Base-by-base conservation (phyloP, 768 basidiomycete genomes). In the Sistotremastrum suecicum region DNA sequence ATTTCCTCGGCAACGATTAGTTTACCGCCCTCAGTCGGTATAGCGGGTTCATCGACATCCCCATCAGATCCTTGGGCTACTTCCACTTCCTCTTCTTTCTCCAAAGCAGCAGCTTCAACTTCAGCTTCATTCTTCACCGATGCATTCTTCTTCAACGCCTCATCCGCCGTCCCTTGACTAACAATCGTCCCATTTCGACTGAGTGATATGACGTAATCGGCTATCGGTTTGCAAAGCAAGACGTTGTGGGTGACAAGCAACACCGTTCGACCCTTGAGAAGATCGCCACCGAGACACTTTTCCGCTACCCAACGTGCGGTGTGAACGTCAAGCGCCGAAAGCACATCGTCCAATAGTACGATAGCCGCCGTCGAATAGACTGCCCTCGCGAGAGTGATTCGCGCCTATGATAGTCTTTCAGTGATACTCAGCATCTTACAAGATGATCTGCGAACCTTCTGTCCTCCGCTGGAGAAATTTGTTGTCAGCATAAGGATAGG, bases 1-100 rank as follows among this genome's bases (percentile, higher is more conserved):
- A 80, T 67, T 54, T 83, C 81, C 55, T 83, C 81, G 0, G 70
- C 72, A 5, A 78, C 59, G 41, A 81, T 70, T n/a, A 83, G 65
- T 54, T 80, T 78, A 2, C 78, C 77, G 39, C 20, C 20, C 20
- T 20, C 20, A 20, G 20, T 20, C 20, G 20, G 20, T 20, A 20
- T 20, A 20, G 1, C 20, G 20, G 20, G 20, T 20, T 20, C 20
- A 20, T 20, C 20, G 20, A 20, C 20, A 20, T 20, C 20, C 20
- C 20, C 20, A 20, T 20, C 20, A 20, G 20, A 20, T 2, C 20
- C 20, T 20, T 20, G 20, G 20, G 20, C 20, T 20, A 20, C 20
- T 20, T 20, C 2, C 20, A 20, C 20, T 20, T 20, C 20, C 20
- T 68, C 67, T 9, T 46, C 43, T 40, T 58, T 56, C 46, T 58